Evolutionary conservation across 164 flowering plant species (phyloP), one percentile per base, ranked within the genome.

Genomic region (Brasenia schreberi): DNA sequence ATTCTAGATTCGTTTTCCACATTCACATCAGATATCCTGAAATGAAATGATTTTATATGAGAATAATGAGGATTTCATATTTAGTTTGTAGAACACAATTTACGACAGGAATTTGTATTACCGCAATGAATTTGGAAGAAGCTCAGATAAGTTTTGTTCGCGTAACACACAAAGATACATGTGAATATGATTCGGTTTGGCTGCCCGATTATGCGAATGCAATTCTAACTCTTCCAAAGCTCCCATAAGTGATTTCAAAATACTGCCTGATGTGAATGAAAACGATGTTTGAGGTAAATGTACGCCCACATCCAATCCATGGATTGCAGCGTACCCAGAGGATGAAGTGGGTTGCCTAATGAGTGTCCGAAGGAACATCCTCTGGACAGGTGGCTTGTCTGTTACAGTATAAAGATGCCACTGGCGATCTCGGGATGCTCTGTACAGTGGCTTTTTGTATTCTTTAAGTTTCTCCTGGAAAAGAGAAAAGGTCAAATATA

Each of bases 201-300:
- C 52, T 42, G 79, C 75, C 27, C 89, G 80, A 81, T 83, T 90
- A 76, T 95, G 99, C 56, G 73, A 79, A 74, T 90, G 84, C 66
- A 95, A 87, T 77, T 95, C 99, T 80, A 92, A 74, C 74, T 95
- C 99, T 66, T 95, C 99, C 83, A 95, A 82, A 67, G 98, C 98
- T 73, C 85, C 80, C 76, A 77, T 79, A 69, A 95, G 71, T 64
- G 98, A 92, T 79, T 95, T 87, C 79, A 95, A 81, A 66, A 95
- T 84, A 79, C 94, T 88, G 67, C 79, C 81, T 17, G 98, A 82
- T 71, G 98, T 95, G 77, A 78, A 87, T 53, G 97, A 84, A 70
- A 86, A 63, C 45, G 84, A 70, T 66, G 59, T 74, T 18, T 78
- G 81, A 19, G 70, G 65, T 62, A 70, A 67, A 61, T 64, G 42